A percentile compares a stretch with the other conserved stretches of the same genome.
phyloP scores from a whole-genome alignment of 2,329 filamentous ascomycete genomes.

The Ceratocystis destructans region DNA sequence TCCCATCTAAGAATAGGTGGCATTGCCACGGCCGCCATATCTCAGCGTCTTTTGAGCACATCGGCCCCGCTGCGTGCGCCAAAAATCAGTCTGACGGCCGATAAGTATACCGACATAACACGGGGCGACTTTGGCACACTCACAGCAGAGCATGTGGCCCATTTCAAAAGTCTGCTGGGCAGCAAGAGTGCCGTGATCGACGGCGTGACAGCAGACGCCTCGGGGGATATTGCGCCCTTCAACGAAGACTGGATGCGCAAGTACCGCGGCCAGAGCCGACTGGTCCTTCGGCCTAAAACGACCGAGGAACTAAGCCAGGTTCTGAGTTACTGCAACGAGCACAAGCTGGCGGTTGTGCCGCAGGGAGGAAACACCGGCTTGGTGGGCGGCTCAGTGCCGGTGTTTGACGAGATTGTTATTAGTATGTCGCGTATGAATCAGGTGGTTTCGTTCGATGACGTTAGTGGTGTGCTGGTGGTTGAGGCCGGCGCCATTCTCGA shows the following conservation, averaged over 20 bases:
- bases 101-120: conserved; percentile 72
- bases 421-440: conserved; percentile 81
- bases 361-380: conserved; percentile 96
- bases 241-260: conserved; percentile 99
- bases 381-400: conserved; percentile 87
- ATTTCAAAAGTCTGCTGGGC: conserved; percentile 71
- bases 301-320: conserved; percentile 85
- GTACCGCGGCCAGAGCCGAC: conserved; percentile 75
- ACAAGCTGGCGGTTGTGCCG: conserved; percentile 82
- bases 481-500: conserved; percentile 90
- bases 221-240: conserved; percentile 76
- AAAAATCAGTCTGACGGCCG: conserved; percentile 58
- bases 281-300: conserved; percentile 74
- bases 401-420: conserved; percentile 96
- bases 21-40: not conserved
- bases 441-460: conserved; percentile 83
- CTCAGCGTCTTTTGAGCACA: conserved; percentile 1
- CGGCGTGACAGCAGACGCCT: conserved; percentile 49
- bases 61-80: conserved; percentile 13
- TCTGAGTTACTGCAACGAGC: conserved; percentile 87
- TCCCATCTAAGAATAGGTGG: not conserved
- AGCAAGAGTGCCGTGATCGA: conserved; percentile 70
- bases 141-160: conserved; percentile 63
- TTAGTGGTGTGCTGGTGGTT: conserved; percentile 77
- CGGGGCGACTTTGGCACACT: conserved; percentile 67